phyloP scores from a whole-genome alignment of 306 rosid species.

The Pyrus communis region DNA sequence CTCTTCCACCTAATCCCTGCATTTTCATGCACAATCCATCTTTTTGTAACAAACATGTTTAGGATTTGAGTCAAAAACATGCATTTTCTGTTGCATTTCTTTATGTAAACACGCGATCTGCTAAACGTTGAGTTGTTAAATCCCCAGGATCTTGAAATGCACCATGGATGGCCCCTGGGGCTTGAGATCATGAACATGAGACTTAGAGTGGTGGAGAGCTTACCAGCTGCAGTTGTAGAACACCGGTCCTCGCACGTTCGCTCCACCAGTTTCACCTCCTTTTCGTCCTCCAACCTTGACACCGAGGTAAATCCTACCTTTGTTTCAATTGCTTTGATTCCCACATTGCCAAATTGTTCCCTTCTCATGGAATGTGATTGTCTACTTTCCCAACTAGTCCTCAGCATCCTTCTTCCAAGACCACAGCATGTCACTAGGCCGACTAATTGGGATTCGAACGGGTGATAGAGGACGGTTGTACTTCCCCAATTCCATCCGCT shows the following conservation, averaged over 20 bases:
- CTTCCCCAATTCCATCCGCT: slow-evolving; percentile 24
- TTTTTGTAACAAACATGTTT: background rate
- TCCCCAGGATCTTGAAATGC: slow-evolving; percentile 44
- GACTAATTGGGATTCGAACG: slow-evolving; percentile 52
- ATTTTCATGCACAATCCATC: background rate
- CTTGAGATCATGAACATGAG: slow-evolving; percentile 50
- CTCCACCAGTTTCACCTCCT: slow-evolving; percentile 66
- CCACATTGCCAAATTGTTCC: background rate
- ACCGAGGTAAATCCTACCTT: slow-evolving; percentile 47
- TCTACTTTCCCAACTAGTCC: slow-evolving; percentile 28
- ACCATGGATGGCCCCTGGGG: slow-evolving; percentile 82
- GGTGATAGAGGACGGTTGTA: slow-evolving; percentile 40
- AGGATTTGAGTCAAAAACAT: background rate
- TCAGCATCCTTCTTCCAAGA: slow-evolving; percentile 78
- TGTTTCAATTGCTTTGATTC: background rate
- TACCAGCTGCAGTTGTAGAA: slow-evolving; percentile 20
- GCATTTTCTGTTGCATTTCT: background rate
- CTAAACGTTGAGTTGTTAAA: background rate
- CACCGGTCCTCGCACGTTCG: slow-evolving; percentile 33
- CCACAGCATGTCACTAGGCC: slow-evolving; percentile 63
- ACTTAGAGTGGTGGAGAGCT: slow-evolving; percentile 42
- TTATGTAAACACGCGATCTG: background rate
- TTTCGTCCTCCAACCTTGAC: slow-evolving; percentile 77
- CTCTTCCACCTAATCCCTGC: background rate
- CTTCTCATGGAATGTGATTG: background rate